Base-by-base conservation (phyloP, 225 moss, liverwort and hornwort genomes). In the Marchantia polymorpha region DNA sequence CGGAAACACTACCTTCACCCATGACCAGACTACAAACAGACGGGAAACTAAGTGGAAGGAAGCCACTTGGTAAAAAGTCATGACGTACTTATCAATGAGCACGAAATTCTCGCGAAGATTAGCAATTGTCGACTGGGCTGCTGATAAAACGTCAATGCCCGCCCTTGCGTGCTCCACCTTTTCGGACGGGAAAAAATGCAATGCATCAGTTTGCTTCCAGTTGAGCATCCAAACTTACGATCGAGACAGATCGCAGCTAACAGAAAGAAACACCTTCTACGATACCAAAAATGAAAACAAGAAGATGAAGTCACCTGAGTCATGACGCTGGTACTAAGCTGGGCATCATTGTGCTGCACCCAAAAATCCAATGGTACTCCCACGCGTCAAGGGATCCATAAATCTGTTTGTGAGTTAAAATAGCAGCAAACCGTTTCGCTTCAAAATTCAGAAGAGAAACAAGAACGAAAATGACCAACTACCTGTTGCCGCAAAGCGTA, bases 241-340 rank as follows among this genome's bases (percentile, higher is more conserved):
- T n/a, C n/a, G 26, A 6, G 13, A 7, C 52, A 51, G 2, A 52
- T 51, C 17, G 25, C 51, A 51, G 52, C 23, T 30, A 46, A 72
- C 0, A 3, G 22, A 17, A 12, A n/a, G 5, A 51, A 49, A n/a
- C 25, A 22, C 12, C n/a, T n/a, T n/a, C n/a, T n/a, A n/a, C n/a
- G n/a, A n/a, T n/a, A n/a, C n/a, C n/a, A n/a, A n/a, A 55, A 17
- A 56, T 26, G 0, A 26, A n/a, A 55, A 23, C 3, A 25, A 10
- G 12, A 50, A 59, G 17, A 71, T 16, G 73, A 78, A 26, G 75
- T 46, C 81, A 96, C 96, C 92, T 99, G 99, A 84, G 99, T 93
- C 99, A 99, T 99, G 77, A 99, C 99, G 82, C 99, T 95, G 78
- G 92, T 91, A 87, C 99, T 95, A 76, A 99, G 99, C 81, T 95